These are phyloP conservation scores for Lathyrus sativus DNA, from an alignment of 306 rosid genomes.

Conservation along the genomic window DNA sequence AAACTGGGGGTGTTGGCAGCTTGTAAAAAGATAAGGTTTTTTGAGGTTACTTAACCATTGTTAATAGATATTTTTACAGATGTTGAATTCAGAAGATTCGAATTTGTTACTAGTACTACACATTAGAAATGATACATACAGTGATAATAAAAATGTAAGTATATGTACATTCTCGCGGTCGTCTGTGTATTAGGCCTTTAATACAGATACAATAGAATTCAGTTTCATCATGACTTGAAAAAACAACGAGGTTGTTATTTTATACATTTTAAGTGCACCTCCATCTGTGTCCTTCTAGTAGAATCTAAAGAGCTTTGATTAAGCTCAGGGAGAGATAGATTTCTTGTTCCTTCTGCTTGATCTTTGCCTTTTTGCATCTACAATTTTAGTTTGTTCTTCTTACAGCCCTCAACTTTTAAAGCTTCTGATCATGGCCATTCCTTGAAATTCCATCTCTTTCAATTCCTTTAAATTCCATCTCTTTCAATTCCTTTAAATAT, in stretches of 20 bases:
- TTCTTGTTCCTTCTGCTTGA: not conserved
- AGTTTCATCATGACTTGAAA: constrained; percentile 3
- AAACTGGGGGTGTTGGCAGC: constrained; percentile 40
- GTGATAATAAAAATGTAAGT: no score
- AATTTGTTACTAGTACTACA: not conserved
- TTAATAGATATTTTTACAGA: constrained; percentile 29
- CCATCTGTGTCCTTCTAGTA: constrained; percentile 34
- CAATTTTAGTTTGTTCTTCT: constrained; percentile 34
- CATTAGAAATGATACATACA: not conserved
- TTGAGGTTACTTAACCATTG: constrained; percentile 24
- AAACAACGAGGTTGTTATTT: not conserved
- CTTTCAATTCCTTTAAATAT: constrained; percentile 56
- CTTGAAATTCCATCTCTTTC: constrained; percentile 49
- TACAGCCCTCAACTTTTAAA: constrained; percentile 53
- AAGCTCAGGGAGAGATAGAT: constrained; percentile 32
- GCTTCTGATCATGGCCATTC: constrained; percentile 39
- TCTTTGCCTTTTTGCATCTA: constrained; percentile 28
- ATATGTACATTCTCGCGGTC: no score
- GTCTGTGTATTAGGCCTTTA: constrained; percentile 4
- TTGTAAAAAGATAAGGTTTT: constrained; percentile 47
- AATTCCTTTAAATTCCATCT: constrained; percentile 53
- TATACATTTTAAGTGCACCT: constrained; percentile 42
- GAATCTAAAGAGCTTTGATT: constrained; percentile 38
- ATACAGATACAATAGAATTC: not conserved
- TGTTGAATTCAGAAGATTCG: constrained; percentile 28